Conservation (phyloP, 345 rosid genomes). For the Euclidium syriacum region DNA sequence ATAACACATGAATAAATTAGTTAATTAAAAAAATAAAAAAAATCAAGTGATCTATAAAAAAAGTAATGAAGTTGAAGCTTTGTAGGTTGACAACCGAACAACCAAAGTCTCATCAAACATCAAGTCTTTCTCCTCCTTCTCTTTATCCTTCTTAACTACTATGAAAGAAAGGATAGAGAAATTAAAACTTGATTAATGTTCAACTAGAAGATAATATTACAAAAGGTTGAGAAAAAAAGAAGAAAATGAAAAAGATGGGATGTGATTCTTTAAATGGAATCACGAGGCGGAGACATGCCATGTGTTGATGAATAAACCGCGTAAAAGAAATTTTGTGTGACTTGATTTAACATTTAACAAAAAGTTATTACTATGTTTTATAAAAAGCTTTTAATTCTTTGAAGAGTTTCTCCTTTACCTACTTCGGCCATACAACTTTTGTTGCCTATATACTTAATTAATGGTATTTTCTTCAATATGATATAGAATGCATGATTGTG, state of each 20-base stretch:
- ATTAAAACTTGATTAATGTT: not conserved
- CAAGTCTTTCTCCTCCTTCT: constrained; percentile 8
- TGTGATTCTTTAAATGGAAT: constrained; percentile 34
- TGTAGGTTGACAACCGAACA: constrained; percentile 27
- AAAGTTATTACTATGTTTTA: not conserved
- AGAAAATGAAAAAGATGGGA: constrained; percentile 20
- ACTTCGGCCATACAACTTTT: constrained; percentile 10
- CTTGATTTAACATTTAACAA: constrained; percentile 20
- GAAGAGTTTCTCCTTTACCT: not conserved
- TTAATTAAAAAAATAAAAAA: not conserved
- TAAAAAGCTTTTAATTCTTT: not conserved
- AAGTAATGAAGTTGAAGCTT: not conserved
- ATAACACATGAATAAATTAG: constrained; percentile 13
- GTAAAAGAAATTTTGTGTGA: constrained; percentile 3
- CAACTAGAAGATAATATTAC: constrained; percentile 3
- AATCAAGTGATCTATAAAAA: constrained; percentile 3
- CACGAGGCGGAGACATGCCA: constrained; percentile 37
- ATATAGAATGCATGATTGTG: constrained; percentile 4
- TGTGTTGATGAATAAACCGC: constrained; percentile 25
- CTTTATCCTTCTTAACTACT: not conserved
- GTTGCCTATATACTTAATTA: not conserved
- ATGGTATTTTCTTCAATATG: not conserved
- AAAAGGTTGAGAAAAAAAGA: not conserved
- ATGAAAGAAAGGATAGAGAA: not conserved
- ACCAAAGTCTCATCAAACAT: constrained; percentile 27